Evolutionary conservation across 164 flowering plant species (phyloP), one percentile per base, ranked within the genome.

Genomic region (Malania oleifera): DNA sequence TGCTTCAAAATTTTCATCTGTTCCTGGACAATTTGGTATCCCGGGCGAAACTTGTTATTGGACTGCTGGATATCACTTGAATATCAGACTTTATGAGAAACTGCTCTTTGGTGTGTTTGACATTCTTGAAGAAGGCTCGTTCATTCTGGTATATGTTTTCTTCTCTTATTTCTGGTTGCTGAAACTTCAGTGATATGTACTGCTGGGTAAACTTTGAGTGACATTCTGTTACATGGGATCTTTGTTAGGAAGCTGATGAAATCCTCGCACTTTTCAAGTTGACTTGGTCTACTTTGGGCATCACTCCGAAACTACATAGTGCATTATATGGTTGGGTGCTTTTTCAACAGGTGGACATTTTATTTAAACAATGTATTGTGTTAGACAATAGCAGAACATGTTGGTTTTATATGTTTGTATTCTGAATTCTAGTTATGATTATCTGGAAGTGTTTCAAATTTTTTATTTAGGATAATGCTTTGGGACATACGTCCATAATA

Each of bases 221-320:
- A 38, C 63, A 51, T 53, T 39, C 38, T 55, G 25, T 26, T 43
- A 17, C 17, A 63, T 55, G 47, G 24, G 12, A n/a, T 67, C 49
- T 60, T 15, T 64, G 13, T 47, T 68, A 90, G 95, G 95, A 80
- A 72, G 78, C 75, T 34, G 84, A 82, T 56, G 83, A 77, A 41
- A 44, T 86, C 48, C 71, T 85, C 45, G 62, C 25, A 52, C 65
- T 76, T 54, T 65, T 86, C 54, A 84, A 75, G 66, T 60, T 79
- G 63, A 86, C 86, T 12, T 91, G 97, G 97, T 52, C 84, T 59
- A 67, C 73, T 61, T 68, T 91, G 39, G 97, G 97, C 53, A 84
- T 91, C 60, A 84, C 87, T 54, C 70, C 71, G 68, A 79, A 71
- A 65, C 66, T 84, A 47, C 96, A 91, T 59, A 41, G 72, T 70